Evolutionary conservation across 2,329 filamentous ascomycete species (phyloP), one percentile per base, ranked within the genome.

Genomic region (Trichoderma aggressivum): DNA sequence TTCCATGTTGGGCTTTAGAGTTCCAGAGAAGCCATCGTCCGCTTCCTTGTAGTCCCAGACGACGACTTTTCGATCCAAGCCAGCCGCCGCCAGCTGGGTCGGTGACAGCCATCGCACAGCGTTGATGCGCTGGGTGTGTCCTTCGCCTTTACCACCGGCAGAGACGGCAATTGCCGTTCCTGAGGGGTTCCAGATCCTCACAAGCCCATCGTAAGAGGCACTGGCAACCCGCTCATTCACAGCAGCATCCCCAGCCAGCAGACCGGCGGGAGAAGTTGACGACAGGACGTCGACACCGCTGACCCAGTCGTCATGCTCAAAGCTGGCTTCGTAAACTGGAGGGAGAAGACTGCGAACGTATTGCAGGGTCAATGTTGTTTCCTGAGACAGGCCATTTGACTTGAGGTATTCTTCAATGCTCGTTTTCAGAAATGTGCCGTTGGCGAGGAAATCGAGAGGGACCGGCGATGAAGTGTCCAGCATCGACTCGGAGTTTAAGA

Each of bases 281-380:
- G 94, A 94, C 28, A 97, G 84, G 5, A 97, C 88, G 80, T 98
- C 94, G 30, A 98, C 90, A 30, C 89, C 88, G 79, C 93, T 93
- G 62, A 99, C 92, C 96, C 96, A 99, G 81, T 98, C 96, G 78
- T 99, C 94, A 80, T 99, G 95, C 83, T 98, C 91, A 80, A 97
- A 99, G 78, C 92, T 96, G 14, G 94, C 92, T 76, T 97, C 90
- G 80, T 96, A 95, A 43, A 92, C 86, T 21, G 96, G 96, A 8
- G 96, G 96, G 72, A 98, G 90, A 75, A 98, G 85, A 74, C 94
- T 96, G 77, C 94, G 91, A 43, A 98, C 94, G 82, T 98, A 99
- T 84, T 98, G 94, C 71, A 99, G 87, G 43, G 91, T 92, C 66
- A 99, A 84, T 5, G 92, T 95, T 5, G 91, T 92, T 84, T 99